Evolutionary conservation across 148 eudicot genomes (phyloP).

Genomic region (Persicaria maculosa): DNA sequence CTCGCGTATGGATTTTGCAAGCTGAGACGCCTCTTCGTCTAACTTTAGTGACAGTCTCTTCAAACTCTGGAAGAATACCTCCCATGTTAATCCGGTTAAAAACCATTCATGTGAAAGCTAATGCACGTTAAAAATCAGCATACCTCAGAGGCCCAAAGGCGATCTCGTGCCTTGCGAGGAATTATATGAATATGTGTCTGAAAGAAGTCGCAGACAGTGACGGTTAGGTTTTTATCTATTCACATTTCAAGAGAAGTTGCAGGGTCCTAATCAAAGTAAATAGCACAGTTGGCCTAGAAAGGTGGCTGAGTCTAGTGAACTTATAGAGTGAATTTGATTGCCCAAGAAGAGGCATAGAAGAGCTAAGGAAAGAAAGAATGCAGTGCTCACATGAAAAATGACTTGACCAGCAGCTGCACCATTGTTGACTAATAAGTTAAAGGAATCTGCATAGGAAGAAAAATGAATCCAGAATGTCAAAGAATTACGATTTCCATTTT

Average conservation of each 20-base stretch:
- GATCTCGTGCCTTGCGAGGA: slow-evolving; percentile 73
- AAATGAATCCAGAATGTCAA: background rate
- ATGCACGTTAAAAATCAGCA: slow-evolving; percentile 11
- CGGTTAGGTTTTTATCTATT: slow-evolving; percentile 2
- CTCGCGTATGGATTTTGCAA: slow-evolving; percentile 56
- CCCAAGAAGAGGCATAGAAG: background rate
- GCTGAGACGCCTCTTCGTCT: slow-evolving; percentile 55
- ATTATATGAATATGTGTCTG: slow-evolving; percentile 95
- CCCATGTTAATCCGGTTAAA: background rate
- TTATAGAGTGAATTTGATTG: background rate
- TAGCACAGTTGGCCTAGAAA: background rate
- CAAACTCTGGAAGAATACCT: slow-evolving; percentile 47
- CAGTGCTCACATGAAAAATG: slow-evolving; percentile 69
- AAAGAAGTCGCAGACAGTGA: slow-evolving; percentile 6
- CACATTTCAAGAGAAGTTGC: background rate
- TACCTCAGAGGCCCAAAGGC: slow-evolving; percentile 95
- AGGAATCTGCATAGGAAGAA: slow-evolving; percentile 57
- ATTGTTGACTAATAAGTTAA: slow-evolving; percentile 93
- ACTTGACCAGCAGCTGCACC: slow-evolving; percentile 97
- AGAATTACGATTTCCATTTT: background rate
- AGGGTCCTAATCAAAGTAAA: background rate
- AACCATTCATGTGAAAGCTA: background rate
- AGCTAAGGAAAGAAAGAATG: background rate
- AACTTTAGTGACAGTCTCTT: slow-evolving; percentile 49
- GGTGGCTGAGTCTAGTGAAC: background rate